A percentile compares a stretch with the other conserved stretches of the same genome.
These are phyloP conservation scores for Candolleomyces eurysporus DNA, from an alignment of 768 basidiomycete genomes.

Conservation along the genomic window DNA sequence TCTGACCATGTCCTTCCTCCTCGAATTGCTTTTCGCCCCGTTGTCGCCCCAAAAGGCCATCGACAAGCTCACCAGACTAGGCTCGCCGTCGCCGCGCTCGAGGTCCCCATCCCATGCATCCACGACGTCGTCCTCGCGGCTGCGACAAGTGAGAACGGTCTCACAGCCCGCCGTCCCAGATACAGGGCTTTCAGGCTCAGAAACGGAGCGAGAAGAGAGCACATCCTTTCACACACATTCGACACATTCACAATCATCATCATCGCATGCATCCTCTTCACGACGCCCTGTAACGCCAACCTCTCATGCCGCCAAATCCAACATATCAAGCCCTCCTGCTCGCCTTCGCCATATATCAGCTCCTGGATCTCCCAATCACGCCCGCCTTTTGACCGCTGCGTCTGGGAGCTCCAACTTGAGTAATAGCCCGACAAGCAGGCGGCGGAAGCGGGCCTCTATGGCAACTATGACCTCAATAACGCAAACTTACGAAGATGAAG, in stretches of 20 bases:
- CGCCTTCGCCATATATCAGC: conserved; percentile 26
- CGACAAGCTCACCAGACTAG: conserved; percentile 62
- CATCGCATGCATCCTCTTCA: conserved; percentile 18
- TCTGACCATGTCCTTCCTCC: conserved; percentile 21
- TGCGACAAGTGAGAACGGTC: conserved; percentile 16
- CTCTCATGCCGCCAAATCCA: conserved; percentile 3
- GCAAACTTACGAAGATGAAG: conserved; percentile 25
- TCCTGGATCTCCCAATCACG: conserved; percentile 32
- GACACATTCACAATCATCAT: conserved; percentile 21
- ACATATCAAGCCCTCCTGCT: conserved; percentile 3
- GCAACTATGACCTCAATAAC: conserved; percentile 22
- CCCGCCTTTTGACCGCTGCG: conserved; percentile 19
- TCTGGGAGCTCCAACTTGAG: conserved; percentile 21
- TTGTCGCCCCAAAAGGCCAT: conserved; percentile 46
- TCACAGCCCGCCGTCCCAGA: conserved; percentile 29
- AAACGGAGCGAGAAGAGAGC: conserved; percentile 72
- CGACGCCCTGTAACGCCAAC: conserved; percentile 17
- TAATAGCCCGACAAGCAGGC: conserved; percentile 25
- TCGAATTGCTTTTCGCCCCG: conserved; percentile 28
- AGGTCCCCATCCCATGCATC: conserved; percentile 19
- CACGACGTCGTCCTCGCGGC: conserved; percentile 27
- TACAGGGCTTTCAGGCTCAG: conserved; percentile 63
- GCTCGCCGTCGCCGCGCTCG: conserved; percentile 46
- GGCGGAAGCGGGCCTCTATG: conserved; percentile 27
- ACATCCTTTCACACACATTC: conserved; percentile 29